phyloP scores from a whole-genome alignment of 2,329 filamentous ascomycete species.

The Grosmannia serpens region DNA sequence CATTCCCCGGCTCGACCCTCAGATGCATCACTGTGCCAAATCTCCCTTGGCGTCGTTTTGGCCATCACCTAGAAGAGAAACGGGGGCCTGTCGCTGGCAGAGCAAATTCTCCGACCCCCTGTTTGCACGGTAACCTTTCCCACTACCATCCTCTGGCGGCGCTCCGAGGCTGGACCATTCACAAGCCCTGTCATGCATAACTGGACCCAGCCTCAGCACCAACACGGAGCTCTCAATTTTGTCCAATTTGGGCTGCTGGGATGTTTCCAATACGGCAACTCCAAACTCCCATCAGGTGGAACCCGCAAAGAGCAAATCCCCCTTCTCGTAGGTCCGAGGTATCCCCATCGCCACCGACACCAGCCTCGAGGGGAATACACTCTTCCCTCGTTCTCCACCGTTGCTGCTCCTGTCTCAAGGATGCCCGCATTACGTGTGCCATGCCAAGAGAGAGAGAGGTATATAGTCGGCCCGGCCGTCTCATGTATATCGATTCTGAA shows the following conservation, averaged over 20 bases:
- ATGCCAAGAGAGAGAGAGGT: background rate
- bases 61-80: background rate
- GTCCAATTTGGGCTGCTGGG: background rate
- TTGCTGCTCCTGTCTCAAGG: constrained; percentile 1
- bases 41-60: background rate
- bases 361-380: background rate
- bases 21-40: background rate
- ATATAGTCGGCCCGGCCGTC: background rate
- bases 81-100: too few relatives aligned
- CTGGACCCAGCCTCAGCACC: background rate
- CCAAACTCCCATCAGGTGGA: background rate
- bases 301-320: background rate
- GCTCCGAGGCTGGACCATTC: background rate
- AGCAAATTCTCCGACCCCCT: background rate
- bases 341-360: background rate
- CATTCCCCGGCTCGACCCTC: background rate
- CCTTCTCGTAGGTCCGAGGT: background rate
- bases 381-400: background rate
- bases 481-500: background rate
- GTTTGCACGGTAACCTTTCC: background rate
- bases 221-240: background rate
- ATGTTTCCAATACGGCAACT: background rate
- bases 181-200: background rate
- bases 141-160: background rate
- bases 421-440: background rate